Evolutionary conservation across 2,329 filamentous ascomycete species (phyloP).

Genomic region (Colletotrichum sp.): DNA sequence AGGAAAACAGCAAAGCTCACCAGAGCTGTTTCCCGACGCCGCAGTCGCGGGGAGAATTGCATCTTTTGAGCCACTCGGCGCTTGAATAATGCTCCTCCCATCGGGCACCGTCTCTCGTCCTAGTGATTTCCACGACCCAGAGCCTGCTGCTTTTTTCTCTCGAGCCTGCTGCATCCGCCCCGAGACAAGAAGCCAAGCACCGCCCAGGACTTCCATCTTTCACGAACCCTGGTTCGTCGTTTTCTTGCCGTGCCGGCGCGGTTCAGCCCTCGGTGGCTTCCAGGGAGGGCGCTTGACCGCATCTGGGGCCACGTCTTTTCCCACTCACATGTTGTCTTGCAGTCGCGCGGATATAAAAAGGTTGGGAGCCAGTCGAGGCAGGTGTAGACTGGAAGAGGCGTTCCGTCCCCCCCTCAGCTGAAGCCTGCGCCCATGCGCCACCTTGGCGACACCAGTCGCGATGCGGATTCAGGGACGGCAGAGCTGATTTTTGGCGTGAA

Average conservation of each 20-base stretch:
- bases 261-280: neutral
- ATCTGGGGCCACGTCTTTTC: neutral
- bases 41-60: neutral
- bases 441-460: neutral
- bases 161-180: neutral
- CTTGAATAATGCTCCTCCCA: neutral
- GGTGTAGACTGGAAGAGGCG: neutral
- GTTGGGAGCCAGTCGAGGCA: neutral
- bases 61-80: neutral
- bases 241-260: neutral
- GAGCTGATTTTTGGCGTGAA: neutral
- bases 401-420: conserved; percentile 1
- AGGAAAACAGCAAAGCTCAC: no score
- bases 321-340: neutral
- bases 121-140: neutral
- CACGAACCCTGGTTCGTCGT: neutral
- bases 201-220: neutral
- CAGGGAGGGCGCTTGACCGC: conserved; percentile 8
- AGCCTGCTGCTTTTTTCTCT: neutral
- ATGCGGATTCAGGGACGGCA: neutral
- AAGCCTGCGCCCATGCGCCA: neutral
- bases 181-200: neutral
- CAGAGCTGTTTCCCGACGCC: neutral
- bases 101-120: neutral
- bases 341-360: neutral